phyloP scores from a whole-genome alignment of 306 rosid genomes.

The Quercus aquifolioides region DNA sequence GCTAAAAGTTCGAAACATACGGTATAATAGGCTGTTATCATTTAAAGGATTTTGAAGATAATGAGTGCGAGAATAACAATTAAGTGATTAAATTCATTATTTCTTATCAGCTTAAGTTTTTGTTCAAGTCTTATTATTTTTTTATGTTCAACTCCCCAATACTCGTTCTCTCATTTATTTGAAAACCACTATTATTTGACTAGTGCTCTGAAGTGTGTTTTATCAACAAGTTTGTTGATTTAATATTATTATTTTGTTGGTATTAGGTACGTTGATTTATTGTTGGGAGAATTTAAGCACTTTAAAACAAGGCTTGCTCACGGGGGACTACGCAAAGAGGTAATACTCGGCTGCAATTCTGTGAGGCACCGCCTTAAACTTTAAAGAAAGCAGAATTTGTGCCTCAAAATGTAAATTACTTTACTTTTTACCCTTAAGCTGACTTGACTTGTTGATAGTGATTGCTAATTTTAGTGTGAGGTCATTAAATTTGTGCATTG shows the following conservation, averaged over 20 bases:
- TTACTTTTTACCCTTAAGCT: neutral
- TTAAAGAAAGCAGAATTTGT: neutral
- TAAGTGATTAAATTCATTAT: too few relatives aligned
- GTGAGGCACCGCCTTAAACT: neutral
- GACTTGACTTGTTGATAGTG: neutral
- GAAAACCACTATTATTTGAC: slow-evolving; percentile 5
- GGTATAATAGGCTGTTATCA: neutral
- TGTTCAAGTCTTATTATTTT: neutral
- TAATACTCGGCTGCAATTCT: slow-evolving; percentile 34
- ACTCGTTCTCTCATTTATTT: neutral
- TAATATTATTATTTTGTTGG: neutral
- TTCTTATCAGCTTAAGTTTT: neutral
- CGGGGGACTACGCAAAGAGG: slow-evolving; percentile 93
- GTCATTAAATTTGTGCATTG: neutral
- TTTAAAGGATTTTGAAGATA: neutral
- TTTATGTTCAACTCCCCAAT: neutral
- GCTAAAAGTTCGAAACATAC: neutral
- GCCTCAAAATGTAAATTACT: neutral
- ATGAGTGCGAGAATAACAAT: neutral
- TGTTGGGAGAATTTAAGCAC: slow-evolving; percentile 98
- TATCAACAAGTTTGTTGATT: slow-evolving; percentile 76
- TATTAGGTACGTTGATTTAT: slow-evolving; percentile 81
- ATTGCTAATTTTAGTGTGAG: neutral
- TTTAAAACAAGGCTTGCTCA: slow-evolving; percentile 89
- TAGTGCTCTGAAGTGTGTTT: slow-evolving; percentile 37